A percentile compares a stretch with the other conserved stretches of the same genome.
These are phyloP conservation scores for Yamadazyma spencermartinsiae DNA, from an alignment of 1,139 yeast species.

Conservation along the genomic window DNA sequence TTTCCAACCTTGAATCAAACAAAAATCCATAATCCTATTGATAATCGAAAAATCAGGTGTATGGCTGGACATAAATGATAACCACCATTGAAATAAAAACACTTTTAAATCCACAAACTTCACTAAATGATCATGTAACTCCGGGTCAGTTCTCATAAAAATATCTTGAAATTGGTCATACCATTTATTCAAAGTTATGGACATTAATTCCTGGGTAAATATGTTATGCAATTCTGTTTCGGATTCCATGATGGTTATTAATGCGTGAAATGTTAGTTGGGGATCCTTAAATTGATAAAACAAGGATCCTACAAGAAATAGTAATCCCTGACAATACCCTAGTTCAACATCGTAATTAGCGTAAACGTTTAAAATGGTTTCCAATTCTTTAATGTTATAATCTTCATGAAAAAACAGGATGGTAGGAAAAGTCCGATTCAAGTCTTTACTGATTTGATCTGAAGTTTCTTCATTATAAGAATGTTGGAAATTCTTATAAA, in stretches of 20 bases:
- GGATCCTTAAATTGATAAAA: conserved; percentile 51
- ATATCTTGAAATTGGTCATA: conserved; percentile 52
- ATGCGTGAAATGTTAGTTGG: conserved; percentile 52
- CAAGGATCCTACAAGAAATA: conserved; percentile 65
- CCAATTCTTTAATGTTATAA: conserved; percentile 47
- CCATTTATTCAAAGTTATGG: conserved; percentile 56
- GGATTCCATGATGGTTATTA: conserved; percentile 63
- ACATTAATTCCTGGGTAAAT: conserved; percentile 54
- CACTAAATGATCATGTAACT: conserved; percentile 46
- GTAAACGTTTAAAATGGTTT: conserved; percentile 62
- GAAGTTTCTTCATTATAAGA: conserved; percentile 43
- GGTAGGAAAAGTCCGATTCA: conserved; percentile 63
- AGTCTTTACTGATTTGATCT: conserved; percentile 61
- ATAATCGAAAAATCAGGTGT: conserved; percentile 54
- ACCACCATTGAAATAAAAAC: conserved; percentile 66
- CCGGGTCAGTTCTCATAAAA: conserved; percentile 41
- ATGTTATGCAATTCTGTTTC: conserved; percentile 58
- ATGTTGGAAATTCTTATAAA: conserved; percentile 45
- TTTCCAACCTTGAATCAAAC: conserved; percentile 65
- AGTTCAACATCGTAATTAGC: conserved; percentile 68
- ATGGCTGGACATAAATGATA: conserved; percentile 63
- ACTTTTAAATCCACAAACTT: conserved; percentile 43
- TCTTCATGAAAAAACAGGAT: conserved; percentile 50
- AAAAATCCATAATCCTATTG: conserved; percentile 54
- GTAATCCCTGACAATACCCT: conserved; percentile 72